Base-by-base conservation (phyloP, 257 asterid species). In the Capsicum pubescens region DNA sequence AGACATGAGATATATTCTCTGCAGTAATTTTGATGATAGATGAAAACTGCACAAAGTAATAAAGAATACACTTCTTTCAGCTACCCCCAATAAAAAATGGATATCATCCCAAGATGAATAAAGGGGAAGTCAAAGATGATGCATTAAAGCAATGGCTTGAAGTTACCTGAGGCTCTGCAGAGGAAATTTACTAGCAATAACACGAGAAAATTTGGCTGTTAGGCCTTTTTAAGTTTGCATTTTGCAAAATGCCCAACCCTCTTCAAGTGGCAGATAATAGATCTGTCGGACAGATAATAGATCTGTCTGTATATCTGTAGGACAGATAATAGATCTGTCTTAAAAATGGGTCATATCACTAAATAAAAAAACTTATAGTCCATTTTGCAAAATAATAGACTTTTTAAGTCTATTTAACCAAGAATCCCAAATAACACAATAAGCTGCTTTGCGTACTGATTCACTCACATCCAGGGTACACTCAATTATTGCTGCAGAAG, bases 81-180 rank as follows among this genome's bases (percentile, higher is more conserved):
- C 52, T 63, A 52, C 21, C 1, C 63, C 46, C 63, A 74, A 50
- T 2, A 48, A 50, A 74, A 50, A 2, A 77, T 54, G 64, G 8
- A 54, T n/a, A 48, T 1, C 64, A 77, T 8, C 15, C 82, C 82
- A 77, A 77, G 82, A 54, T 2, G 3, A 77, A 55, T 32, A 15
- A 77, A 32, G 46, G 26, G 15, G 32, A 2, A 77, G 82, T 35
- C 82, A 77, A 32, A 77, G 82, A 54, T 32, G 32, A 77, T 54
- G 19, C 82, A 55, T 55, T 16, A 26, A 55, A 1, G 66, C 82
- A 44, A 77, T 83, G 56, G 52, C 16, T 57, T 36, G 66, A 83
- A 84, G 63, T 92, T 86, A 94, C 99, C 98, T 96, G 83, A 96
- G 97, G 87, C 95, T 93, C 89, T 96, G 98, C 78, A 93, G 90